Conservation (phyloP, 768 basidiomycete genomes). For the Exsudoporus frostii region DNA sequence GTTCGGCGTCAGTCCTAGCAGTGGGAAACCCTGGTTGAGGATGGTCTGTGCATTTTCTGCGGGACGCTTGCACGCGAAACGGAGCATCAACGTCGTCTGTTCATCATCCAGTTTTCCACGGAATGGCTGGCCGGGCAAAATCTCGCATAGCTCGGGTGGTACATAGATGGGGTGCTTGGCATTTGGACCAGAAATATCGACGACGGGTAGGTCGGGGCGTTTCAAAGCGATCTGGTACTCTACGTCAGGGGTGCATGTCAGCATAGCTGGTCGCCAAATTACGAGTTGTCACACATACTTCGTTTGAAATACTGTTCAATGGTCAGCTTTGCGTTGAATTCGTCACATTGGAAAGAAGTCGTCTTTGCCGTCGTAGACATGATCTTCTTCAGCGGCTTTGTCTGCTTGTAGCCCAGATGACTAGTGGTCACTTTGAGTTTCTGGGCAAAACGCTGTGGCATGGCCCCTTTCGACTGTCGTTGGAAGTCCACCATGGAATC, state of each 20-base stretch:
- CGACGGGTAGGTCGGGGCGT: conserved; percentile 50
- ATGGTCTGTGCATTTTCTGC: conserved; percentile 56
- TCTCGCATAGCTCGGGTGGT: conserved; percentile 71
- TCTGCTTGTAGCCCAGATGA: conserved; percentile 52
- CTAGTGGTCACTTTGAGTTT: conserved; percentile 55
- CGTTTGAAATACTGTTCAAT: conserved; percentile 62
- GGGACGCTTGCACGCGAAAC: conserved; percentile 62
- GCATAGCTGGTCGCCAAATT: background rate
- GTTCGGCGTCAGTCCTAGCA: conserved; percentile 48
- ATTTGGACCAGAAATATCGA: conserved; percentile 46
- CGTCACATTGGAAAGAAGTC: conserved; percentile 54
- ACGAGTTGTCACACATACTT: conserved; percentile 41
- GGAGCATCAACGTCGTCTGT: conserved; percentile 71
- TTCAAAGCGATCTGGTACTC: conserved; percentile 57
- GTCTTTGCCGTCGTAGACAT: conserved; percentile 39
- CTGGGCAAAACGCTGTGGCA: conserved; percentile 47
- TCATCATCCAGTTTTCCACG: conserved; percentile 56
- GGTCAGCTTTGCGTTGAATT: conserved; percentile 49
- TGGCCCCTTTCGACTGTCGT: conserved; percentile 36
- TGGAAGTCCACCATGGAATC: conserved; percentile 52
- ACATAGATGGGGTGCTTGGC: conserved; percentile 38
- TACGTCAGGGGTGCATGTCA: conserved; percentile 24
- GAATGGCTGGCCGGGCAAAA: conserved; percentile 57
- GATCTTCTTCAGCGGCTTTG: conserved; percentile 46
- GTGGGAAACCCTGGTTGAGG: conserved; percentile 52